Evolutionary conservation across 2,329 filamentous ascomycete genomes (phyloP).

Genomic region (Apiospora aurea): DNA sequence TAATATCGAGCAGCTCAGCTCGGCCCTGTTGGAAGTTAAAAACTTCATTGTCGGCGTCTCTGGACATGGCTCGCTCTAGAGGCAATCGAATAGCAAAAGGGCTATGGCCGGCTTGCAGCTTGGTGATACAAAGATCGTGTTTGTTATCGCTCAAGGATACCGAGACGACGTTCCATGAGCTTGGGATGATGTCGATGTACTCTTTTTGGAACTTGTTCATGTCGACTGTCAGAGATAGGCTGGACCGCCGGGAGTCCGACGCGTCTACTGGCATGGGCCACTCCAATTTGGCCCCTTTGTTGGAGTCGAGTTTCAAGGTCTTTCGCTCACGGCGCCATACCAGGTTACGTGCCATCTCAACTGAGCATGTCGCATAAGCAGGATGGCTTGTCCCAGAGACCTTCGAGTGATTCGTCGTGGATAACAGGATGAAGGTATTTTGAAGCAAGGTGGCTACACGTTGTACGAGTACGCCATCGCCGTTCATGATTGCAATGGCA

Average conservation of each 20-base stretch:
- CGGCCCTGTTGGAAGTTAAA: constrained; percentile 86
- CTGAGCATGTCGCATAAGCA: constrained; percentile 66
- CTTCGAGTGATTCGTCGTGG: constrained; percentile 62
- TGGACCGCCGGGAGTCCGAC: constrained; percentile 46
- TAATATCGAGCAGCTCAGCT: constrained; percentile 81
- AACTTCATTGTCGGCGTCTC: constrained; percentile 77
- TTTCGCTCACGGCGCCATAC: constrained; percentile 71
- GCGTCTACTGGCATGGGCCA: constrained; percentile 46
- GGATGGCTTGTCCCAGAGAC: constrained; percentile 56
- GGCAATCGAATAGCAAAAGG: constrained; percentile 90
- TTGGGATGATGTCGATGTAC: constrained; percentile 86
- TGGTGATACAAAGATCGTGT: constrained; percentile 89
- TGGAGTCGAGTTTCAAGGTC: constrained; percentile 52
- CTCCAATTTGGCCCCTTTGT: constrained; percentile 42
- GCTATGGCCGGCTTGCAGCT: constrained; percentile 74
- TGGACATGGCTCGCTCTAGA: constrained; percentile 79
- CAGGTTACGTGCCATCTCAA: constrained; percentile 75
- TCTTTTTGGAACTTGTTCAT: constrained; percentile 75
- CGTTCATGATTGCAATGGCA: constrained; percentile 57
- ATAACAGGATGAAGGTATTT: constrained; percentile 70
- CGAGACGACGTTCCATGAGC: constrained; percentile 84
- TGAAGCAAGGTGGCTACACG: constrained; percentile 69
- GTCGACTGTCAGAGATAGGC: constrained; percentile 57
- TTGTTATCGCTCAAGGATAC: constrained; percentile 81
- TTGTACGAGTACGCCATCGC: constrained; percentile 67